Evolutionary conservation across 768 basidiomycete genomes (phyloP), one percentile per base, ranked within the genome.

Genomic region (Leccinum rimulosum): DNA sequence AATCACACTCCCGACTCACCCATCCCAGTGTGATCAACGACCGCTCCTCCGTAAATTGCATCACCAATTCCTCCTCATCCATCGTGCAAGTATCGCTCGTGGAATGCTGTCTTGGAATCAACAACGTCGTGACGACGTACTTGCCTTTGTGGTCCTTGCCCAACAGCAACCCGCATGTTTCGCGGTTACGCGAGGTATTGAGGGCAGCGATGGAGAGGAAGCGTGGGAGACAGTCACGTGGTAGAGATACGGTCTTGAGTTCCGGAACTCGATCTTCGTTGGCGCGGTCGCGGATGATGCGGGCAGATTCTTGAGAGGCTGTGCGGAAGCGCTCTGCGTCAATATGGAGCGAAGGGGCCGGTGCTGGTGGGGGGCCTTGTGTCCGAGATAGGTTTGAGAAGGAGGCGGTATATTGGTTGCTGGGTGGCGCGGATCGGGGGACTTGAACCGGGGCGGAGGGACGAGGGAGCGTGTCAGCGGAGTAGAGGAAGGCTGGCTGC

Each of bases 61-160:
- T 75, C 7, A 94, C 91, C 50, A 92, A 76, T 70, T 95, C 93
- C 66, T 95, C 94, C 68, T 89, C 87, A 55, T 92, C 87, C 89
- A 94, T 95, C 33, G 87, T 86, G 72, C 94, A 96, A n/a, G 92
- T 93, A 75, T 96, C 92, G 58, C 87, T 85, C 62, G 92, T 93
- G 59, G 90, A 87, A 58, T 85, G 87, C 67, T 96, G 94, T 72
- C 84, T 89, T n/a, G 94, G 94, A 17, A 96, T 87, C 67, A 96
- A 74, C 68, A 96, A 71, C 51, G 88, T 89, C 56, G 91, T 87
- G n/a, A 95, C 90, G 3, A 83, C 73, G 65, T 76, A 93, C 70
- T 82, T 84, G 66, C 78, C 78, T 30, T 83, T 84, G 56, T 76
- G 71, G 58, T 78, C 77, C 70, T 79, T 86, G n/a, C 93, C 94